Percentiles rank a stretch among this genome's conserved stretches.
Evolutionary conservation across 140 eudicot species (phyloP).

Genomic region (Bidens hawaiensis): DNA sequence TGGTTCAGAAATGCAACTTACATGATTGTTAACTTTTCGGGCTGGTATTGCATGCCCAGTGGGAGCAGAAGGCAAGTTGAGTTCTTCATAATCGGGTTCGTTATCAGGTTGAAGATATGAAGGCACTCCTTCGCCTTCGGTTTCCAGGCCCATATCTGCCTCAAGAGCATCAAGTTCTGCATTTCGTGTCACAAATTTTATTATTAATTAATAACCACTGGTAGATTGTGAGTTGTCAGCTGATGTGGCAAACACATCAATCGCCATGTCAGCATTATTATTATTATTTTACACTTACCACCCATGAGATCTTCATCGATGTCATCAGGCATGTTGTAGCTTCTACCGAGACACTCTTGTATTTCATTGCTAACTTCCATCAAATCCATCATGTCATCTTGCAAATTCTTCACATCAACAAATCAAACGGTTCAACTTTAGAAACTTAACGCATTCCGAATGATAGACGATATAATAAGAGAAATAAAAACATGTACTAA

Average conservation of each 20-base stretch:
- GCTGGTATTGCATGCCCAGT: constrained; percentile 54
- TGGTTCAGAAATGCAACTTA: no score
- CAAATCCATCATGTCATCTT: constrained; percentile 93
- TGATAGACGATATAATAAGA: neutral
- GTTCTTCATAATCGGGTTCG: constrained; percentile 59
- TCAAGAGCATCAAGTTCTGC: no score
- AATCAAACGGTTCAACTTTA: constrained; percentile 1
- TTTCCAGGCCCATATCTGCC: no score
- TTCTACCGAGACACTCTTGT: constrained; percentile 86
- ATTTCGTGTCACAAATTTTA: neutral
- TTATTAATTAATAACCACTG: no score
- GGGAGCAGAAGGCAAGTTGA: constrained; percentile 83
- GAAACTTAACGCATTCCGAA: no score
- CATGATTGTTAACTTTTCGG: constrained; percentile 56
- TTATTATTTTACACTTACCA: constrained; percentile 54
- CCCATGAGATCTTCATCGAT: constrained; percentile 92
- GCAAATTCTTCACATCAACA: constrained; percentile 54
- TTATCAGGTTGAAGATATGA: constrained; percentile 74
- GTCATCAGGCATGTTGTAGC: constrained; percentile 79
- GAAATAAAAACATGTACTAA: constrained; percentile 32
- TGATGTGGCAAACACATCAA: no score
- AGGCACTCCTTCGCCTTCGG: no score
- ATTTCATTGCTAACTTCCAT: constrained; percentile 90
- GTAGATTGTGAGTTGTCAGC: neutral
- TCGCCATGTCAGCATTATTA: no score